Percentiles rank a stretch among this genome's conserved stretches.
Conservation (phyloP, 331 rosid species). For the Quercus phellos region DNA sequence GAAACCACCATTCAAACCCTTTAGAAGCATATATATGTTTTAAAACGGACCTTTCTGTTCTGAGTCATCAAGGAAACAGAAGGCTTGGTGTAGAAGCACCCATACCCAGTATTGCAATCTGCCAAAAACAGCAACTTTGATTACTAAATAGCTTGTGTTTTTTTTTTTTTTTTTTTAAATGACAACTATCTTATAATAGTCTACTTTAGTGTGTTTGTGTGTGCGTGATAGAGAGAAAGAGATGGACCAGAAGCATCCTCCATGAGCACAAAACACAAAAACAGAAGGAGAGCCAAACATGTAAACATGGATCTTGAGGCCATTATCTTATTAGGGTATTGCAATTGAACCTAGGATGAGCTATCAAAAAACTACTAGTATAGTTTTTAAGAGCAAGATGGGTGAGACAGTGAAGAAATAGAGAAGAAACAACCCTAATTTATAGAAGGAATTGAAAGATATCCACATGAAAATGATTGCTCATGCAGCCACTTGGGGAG, state of each 20-base stretch:
- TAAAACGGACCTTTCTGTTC: constrained; percentile 45
- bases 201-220: background rate
- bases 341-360: background rate
- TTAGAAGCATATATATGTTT: background rate
- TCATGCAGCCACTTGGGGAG: constrained; percentile 46
- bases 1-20: background rate
- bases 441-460: constrained; percentile 28
- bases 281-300: constrained; percentile 20
- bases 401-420: background rate
- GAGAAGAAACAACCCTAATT: constrained; percentile 5
- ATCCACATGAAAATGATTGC: constrained; percentile 33
- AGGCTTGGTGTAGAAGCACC: constrained; percentile 28
- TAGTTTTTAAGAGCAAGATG: background rate
- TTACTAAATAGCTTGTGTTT: background rate
- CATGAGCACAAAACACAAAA: constrained; percentile 34
- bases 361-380: background rate
- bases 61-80: constrained; percentile 13
- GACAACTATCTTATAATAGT: background rate
- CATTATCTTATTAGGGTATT: constrained; percentile 27
- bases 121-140: background rate
- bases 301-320: constrained; percentile 33
- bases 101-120: constrained; percentile 36
- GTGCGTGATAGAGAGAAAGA: background rate
- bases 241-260: constrained; percentile 35
- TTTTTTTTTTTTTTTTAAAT: background rate